These are phyloP conservation scores for Claviceps africana DNA, from an alignment of 2,329 filamentous ascomycete species.

Conservation along the genomic window DNA sequence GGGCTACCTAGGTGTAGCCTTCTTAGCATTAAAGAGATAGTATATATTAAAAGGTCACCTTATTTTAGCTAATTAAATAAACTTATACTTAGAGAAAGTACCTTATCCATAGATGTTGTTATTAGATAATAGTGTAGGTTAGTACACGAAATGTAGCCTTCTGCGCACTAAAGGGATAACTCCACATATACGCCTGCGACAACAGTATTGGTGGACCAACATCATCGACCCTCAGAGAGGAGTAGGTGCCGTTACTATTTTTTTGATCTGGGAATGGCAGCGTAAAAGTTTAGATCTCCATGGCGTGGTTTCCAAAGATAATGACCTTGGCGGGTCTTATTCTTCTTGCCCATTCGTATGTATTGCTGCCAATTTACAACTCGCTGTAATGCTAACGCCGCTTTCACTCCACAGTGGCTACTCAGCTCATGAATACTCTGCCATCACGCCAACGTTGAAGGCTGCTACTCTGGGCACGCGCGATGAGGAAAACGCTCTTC, in stretches of 20 bases:
- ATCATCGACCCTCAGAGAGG: too few relatives aligned
- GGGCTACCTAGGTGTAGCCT: too few relatives aligned
- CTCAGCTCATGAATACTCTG: conserved; percentile 84
- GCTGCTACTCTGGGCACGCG: conserved; percentile 29
- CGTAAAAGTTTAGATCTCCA: not conserved
- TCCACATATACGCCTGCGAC: too few relatives aligned
- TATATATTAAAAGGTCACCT: too few relatives aligned
- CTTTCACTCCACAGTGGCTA: conserved; percentile 54
- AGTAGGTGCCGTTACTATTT: not conserved
- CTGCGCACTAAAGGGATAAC: too few relatives aligned
- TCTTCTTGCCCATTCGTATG: conserved; percentile 78
- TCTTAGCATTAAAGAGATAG: too few relatives aligned
- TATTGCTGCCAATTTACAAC: not conserved
- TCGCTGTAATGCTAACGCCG: conserved; percentile 7
- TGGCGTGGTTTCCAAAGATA: conserved; percentile 1
- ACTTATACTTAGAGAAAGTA: too few relatives aligned
- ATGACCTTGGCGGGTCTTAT: conserved; percentile 43
- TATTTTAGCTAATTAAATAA: too few relatives aligned
- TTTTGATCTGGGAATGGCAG: not conserved
- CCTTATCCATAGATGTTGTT: too few relatives aligned
- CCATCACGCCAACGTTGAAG: conserved; percentile 46
- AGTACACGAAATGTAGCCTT: too few relatives aligned
- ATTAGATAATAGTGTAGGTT: too few relatives aligned
- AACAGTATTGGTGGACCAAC: too few relatives aligned
- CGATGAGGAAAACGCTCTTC: conserved; percentile 39